Evolutionary conservation across 208 protist species (phyloP).

Genomic region (Crithidia brevicula): DNA sequence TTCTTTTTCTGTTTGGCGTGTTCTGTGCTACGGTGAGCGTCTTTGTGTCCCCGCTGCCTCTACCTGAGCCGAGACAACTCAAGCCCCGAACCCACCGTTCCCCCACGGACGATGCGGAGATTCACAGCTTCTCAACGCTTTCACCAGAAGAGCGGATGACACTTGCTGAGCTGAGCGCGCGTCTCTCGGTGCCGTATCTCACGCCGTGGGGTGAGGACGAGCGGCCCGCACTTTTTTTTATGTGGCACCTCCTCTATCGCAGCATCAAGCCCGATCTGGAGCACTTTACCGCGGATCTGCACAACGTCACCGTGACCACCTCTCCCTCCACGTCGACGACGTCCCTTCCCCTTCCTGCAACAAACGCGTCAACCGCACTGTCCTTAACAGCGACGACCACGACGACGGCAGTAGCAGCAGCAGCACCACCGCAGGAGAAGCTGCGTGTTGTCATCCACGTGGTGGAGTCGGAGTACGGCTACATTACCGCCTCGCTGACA

Average conservation of each 20-base stretch:
- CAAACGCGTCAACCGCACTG: too few species aligned
- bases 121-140: slow-evolving; percentile 9
- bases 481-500: slow-evolving; percentile 26
- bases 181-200: slow-evolving; percentile 34
- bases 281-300: slow-evolving; percentile 1
- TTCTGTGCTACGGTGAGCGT: slow-evolving; percentile 16
- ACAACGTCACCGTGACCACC: neutral
- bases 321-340: neutral
- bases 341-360: neutral
- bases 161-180: slow-evolving; percentile 12
- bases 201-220: slow-evolving; percentile 32
- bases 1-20: slow-evolving; percentile 13
- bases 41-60: slow-evolving; percentile 21
- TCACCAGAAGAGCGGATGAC: slow-evolving; percentile 17
- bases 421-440: neutral
- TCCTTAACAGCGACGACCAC: too few species aligned
- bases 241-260: slow-evolving; percentile 46
- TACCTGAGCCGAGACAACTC: slow-evolving; percentile 37
- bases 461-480: slow-evolving; percentile 18
- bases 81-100: too few species aligned
- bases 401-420: neutral
- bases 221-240: slow-evolving; percentile 23
- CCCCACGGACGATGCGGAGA: slow-evolving; percentile 24
- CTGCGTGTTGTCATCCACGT: slow-evolving; percentile 19
- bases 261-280: slow-evolving; percentile 31